Conservation (phyloP, 805 yeast species). For the Ogataea methanolica region DNA sequence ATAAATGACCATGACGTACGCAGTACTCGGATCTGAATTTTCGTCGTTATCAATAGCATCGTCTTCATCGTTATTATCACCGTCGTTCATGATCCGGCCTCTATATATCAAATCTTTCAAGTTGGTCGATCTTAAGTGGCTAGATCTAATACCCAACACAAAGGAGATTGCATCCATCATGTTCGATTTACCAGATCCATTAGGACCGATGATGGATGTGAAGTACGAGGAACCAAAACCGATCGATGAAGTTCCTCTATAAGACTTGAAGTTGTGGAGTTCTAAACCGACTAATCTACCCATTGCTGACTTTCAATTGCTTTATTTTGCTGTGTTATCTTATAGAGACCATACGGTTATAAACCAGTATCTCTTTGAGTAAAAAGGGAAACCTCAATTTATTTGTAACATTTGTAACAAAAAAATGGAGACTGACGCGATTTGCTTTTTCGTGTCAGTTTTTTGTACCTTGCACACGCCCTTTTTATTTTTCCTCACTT, state of each 20-base stretch:
- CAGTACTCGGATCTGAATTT: conserved; percentile 41
- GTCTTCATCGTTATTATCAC: conserved; percentile 18
- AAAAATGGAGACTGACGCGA: no score
- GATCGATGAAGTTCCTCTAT: conserved; percentile 66
- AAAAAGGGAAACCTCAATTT: not conserved
- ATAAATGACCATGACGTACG: conserved; percentile 77
- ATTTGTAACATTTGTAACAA: no score
- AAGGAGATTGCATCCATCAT: conserved; percentile 94
- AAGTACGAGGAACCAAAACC: conserved; percentile 83
- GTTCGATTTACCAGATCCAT: conserved; percentile 97
- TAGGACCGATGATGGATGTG: conserved; percentile 95
- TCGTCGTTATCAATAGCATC: conserved; percentile 20
- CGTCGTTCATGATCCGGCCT: conserved; percentile 44
- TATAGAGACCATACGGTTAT: not conserved
- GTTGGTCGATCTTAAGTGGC: conserved; percentile 69
- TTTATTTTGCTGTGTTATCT: no score
- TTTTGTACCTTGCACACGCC: no score
- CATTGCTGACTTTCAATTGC: conserved; percentile 39
- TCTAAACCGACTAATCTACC: conserved; percentile 79
- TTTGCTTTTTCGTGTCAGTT: no score
- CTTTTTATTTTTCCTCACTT: no score
- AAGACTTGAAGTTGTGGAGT: conserved; percentile 85
- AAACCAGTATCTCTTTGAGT: not conserved
- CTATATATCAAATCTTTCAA: conserved; percentile 78
- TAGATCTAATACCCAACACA: conserved; percentile 78